These are phyloP conservation scores for Ilex paraguariensis DNA, from an alignment of 305 asterid species.

Conservation along the genomic window DNA sequence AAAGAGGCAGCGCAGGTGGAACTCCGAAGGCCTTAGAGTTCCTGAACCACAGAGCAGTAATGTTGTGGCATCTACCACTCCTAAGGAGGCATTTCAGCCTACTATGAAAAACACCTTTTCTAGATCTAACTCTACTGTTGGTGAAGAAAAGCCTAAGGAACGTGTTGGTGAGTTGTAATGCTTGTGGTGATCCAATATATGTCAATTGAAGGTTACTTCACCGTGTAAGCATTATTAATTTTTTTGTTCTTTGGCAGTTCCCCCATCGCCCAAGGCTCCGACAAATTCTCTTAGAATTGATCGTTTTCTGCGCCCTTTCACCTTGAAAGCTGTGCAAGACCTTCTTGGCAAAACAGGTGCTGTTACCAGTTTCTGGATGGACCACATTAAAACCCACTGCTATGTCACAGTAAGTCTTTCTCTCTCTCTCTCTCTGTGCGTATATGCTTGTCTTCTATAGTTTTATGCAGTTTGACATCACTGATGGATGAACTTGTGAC, in stretches of 20 bases:
- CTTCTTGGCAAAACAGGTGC: constrained; percentile 76
- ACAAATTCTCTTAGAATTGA: constrained; percentile 79
- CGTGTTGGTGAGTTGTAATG: constrained; percentile 54
- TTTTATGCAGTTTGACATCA: no score
- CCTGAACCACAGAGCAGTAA: constrained; percentile 41
- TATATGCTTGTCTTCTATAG: neutral
- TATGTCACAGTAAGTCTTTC: constrained; percentile 59
- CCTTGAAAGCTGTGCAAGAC: constrained; percentile 76
- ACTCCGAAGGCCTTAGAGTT: constrained; percentile 41
- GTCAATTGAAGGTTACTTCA: constrained; percentile 9
- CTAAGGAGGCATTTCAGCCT: constrained; percentile 38
- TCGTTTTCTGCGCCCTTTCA: constrained; percentile 84
- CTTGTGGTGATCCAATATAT: constrained; percentile 4
- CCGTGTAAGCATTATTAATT: constrained; percentile 11
- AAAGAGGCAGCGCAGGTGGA: constrained; percentile 73
- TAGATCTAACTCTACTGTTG: constrained; percentile 27
- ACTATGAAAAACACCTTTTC: constrained; percentile 33
- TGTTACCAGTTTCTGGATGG: constrained; percentile 86
- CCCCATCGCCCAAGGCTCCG: constrained; percentile 61
- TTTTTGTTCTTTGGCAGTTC: constrained; percentile 47
- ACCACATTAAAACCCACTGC: constrained; percentile 88
- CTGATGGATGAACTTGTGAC: no score
- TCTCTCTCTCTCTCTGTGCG: neutral
- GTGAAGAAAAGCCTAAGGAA: constrained; percentile 60
- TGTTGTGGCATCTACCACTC: constrained; percentile 29